These are phyloP conservation scores for Lepidium campestre DNA, from an alignment of 441 rosid genomes.

Conservation along the genomic window DNA sequence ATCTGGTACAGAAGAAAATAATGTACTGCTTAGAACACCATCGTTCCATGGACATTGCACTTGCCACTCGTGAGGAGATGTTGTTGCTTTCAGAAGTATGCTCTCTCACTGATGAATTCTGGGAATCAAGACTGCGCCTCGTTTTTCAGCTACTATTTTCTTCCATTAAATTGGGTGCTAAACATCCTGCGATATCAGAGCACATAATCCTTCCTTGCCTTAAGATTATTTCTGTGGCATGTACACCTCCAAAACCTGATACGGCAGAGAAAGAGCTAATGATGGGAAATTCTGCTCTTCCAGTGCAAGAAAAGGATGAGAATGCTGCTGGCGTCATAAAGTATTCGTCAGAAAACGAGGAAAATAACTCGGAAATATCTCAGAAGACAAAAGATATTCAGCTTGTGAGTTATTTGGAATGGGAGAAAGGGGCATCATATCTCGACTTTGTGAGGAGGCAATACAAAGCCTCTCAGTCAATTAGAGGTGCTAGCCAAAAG, in stretches of 20 bases:
- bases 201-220: constrained; percentile 99
- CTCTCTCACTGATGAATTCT: constrained; percentile 95
- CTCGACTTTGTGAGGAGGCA: constrained; percentile 99
- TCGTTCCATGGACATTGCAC: constrained; percentile 98
- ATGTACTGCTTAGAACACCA: constrained; percentile 99
- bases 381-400: constrained; percentile 80
- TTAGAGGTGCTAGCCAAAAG: constrained; percentile 68
- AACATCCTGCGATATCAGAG: constrained; percentile 99
- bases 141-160: constrained; percentile 96
- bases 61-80: constrained; percentile 95
- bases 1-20: constrained; percentile 93
- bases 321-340: constrained; percentile 43
- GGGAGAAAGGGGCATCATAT: constrained; percentile 99
- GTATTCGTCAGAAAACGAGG: constrained; percentile 47
- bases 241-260: constrained; percentile 99
- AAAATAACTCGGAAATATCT: constrained; percentile 68
- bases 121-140: constrained; percentile 98
- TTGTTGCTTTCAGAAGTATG: constrained; percentile 97
- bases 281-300: constrained; percentile 49
- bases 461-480: constrained; percentile 84
- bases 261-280: constrained; percentile 76
- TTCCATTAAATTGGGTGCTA: constrained; percentile 98
- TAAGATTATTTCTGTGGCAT: constrained; percentile 95
- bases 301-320: constrained; percentile 65
- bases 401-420: constrained; percentile 91